Evolutionary conservation across 768 basidiomycete genomes (phyloP), one percentile per base, ranked within the genome.

Genomic region (Imleria badia): DNA sequence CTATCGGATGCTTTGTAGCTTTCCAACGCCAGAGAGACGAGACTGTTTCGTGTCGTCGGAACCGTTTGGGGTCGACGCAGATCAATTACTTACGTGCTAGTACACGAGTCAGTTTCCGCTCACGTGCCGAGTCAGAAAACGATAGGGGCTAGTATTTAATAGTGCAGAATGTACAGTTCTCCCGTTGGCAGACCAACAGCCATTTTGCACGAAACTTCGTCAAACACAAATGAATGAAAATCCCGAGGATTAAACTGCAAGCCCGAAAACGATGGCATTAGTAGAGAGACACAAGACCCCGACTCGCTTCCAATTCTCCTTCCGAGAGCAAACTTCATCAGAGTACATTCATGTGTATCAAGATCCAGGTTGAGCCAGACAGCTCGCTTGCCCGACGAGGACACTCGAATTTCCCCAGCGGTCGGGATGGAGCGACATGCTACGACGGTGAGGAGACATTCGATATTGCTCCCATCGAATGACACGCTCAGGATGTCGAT

Each of bases 181-280:
- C 83, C 82, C 17, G 78, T 81, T 36, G 77, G 75, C 14, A 85
- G 66, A 11, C 76, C 78, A 14, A 84, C 64, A 60, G 72, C 79
- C 31, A 86, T 69, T 30, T 75, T 72, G 31, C 84, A 82, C 3
- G 76, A 76, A 6, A 75, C 70, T 60, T 86, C 85, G 51, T 86
- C 82, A 51, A 86, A 82, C 4, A 76, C 76, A 29, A 85, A 65
- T 0, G 75, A 75, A 34, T 75, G 73, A 51, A 77, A 78, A 29
- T 72, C 71, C 23, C 73, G 68, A 17, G 77, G 73, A 56, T 76
- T 73, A 50, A 86, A 83, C 0, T 83, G 83, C 36, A 85, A 66
- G 2, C 78, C 75, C 13, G 78, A 70, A 57, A 80, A 72, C 11
- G 71, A 65, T 1, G 80, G 78, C 42, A 83, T 66, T 34, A 85